Evolutionary conservation across 1,139 yeast species (phyloP).

Genomic region (Magnusiomyces magnusii): DNA sequence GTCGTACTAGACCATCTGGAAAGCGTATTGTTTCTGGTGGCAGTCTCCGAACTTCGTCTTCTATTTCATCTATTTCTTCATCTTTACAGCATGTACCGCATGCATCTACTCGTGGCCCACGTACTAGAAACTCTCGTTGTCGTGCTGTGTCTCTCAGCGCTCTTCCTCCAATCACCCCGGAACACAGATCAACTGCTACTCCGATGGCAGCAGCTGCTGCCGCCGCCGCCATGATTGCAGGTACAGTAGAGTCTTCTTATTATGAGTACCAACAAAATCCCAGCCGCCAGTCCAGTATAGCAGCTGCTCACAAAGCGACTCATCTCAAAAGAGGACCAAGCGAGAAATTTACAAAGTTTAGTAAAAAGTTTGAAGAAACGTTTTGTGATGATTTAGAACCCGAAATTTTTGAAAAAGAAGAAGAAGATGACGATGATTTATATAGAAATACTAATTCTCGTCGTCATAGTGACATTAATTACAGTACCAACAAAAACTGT

Average conservation of each 20-base stretch:
- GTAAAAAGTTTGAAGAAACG: not conserved
- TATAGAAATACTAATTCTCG: not conserved
- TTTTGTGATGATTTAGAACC: not conserved
- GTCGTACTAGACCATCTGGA: not conserved
- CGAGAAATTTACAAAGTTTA: not conserved
- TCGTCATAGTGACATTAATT: not conserved
- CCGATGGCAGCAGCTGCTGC: slow-evolving; percentile 5
- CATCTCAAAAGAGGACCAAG: not conserved
- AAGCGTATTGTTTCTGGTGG: not conserved
- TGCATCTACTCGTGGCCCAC: not conserved
- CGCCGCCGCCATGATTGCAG: not conserved
- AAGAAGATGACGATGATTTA: not conserved
- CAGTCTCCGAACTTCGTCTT: not conserved
- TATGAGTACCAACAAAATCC: not conserved
- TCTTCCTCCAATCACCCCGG: not conserved
- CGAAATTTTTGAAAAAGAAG: not conserved
- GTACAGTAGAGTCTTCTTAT: not conserved
- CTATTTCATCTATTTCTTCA: not conserved
- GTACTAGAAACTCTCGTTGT: not conserved
- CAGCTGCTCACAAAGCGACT: not conserved
- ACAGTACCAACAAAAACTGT: not conserved
- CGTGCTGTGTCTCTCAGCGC: not conserved
- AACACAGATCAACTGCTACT: not conserved
- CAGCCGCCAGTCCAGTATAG: not conserved
- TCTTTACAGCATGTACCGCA: not conserved